Conservation (phyloP, 1,284 basidiomycete genomes). For the Heliocybe sulcata region DNA sequence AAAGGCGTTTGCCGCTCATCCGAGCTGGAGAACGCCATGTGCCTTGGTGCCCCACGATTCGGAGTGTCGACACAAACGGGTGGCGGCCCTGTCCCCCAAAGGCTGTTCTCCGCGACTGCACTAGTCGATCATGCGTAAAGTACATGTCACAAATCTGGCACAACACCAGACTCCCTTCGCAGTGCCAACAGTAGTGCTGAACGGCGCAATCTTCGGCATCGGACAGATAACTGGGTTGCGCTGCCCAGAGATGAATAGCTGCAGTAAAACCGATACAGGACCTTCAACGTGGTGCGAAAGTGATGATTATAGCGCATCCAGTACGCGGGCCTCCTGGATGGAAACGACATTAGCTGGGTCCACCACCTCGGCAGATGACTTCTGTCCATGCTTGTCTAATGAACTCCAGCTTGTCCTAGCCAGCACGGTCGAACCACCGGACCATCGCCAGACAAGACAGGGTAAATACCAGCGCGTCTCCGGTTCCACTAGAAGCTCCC, state of each 20-base stretch:
- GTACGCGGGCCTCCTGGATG: neutral
- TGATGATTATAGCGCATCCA: neutral
- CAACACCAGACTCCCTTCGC: too few species aligned
- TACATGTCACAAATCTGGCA: neutral
- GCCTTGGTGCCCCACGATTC: too few species aligned
- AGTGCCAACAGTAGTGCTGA: too few species aligned
- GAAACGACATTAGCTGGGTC: neutral
- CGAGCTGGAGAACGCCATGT: too few species aligned
- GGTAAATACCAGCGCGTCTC: conserved; percentile 2
- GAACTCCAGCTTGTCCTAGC: neutral
- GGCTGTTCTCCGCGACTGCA: neutral
- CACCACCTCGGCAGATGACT: neutral
- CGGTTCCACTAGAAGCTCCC: neutral
- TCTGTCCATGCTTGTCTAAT: neutral
- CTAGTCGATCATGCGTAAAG: neutral
- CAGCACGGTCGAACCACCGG: neutral
- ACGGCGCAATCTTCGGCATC: too few species aligned
- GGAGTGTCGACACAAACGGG: too few species aligned
- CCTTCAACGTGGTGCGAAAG: neutral
- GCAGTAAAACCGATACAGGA: too few species aligned
- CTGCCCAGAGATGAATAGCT: too few species aligned
- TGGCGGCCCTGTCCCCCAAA: too few species aligned
- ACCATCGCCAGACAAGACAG: neutral
- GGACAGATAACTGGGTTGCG: too few species aligned
- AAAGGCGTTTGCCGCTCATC: too few species aligned